These are phyloP conservation scores for Lachnellula willkommii DNA, from an alignment of 2,329 filamentous ascomycete species.

Conservation along the genomic window DNA sequence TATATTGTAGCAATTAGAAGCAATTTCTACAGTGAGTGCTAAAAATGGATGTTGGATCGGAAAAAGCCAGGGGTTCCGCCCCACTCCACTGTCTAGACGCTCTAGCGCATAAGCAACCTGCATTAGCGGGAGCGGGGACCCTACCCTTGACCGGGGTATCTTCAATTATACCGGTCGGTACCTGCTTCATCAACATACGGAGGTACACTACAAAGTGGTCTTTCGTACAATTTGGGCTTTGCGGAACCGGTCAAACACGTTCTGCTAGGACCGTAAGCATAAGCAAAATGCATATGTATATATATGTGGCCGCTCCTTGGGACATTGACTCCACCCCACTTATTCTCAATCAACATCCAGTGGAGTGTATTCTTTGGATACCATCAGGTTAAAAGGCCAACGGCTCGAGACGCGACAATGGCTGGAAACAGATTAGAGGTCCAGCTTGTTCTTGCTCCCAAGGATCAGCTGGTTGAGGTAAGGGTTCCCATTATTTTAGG, in stretches of 20 bases:
- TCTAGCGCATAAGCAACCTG: conserved; percentile 9
- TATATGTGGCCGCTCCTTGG: neutral
- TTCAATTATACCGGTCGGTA: too few species aligned
- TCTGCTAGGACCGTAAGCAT: conserved; percentile 3
- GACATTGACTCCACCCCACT: neutral
- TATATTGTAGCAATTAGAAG: too few species aligned
- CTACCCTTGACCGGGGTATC: too few species aligned
- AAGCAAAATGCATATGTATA: conserved; percentile 6
- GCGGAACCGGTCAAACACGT: neutral
- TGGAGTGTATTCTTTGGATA: neutral
- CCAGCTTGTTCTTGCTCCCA: neutral
- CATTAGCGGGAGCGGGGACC: neutral
- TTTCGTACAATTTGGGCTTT: neutral
- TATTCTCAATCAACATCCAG: neutral
- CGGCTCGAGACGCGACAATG: neutral
- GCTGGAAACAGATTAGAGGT: neutral
- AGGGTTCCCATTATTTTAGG: neutral
- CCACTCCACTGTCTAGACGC: neutral
- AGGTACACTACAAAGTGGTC: too few species aligned
- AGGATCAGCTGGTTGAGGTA: neutral
- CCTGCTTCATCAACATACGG: neutral
- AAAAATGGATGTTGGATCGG: neutral
- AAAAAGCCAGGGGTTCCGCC: neutral
- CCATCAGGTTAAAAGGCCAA: too few species aligned
- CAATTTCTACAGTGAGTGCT: too few species aligned